Conservation (phyloP, 805 yeast species). For the Lipomyces kockii region DNA sequence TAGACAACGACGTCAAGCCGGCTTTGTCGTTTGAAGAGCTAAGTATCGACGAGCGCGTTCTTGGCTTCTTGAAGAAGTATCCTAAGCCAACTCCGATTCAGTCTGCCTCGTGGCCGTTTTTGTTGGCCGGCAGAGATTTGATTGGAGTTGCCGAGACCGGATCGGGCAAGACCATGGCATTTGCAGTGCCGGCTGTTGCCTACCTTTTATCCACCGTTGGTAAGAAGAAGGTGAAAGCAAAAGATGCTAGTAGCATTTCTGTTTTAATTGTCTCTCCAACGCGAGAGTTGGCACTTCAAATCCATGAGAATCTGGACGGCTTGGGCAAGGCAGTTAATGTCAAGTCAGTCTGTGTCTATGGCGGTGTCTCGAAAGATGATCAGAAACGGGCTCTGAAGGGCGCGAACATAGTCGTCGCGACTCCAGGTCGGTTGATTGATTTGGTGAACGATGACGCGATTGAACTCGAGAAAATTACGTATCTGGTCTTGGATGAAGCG, state of each 20-base stretch:
- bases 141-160: constrained; percentile 99
- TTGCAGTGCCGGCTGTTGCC: constrained; percentile 95
- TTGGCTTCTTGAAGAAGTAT: constrained; percentile 67
- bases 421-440: constrained; percentile 97
- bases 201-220: constrained; percentile 53
- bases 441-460: constrained; percentile 86
- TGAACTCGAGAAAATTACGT: constrained; percentile 66
- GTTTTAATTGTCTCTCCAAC: constrained; percentile 94
- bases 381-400: constrained; percentile 75
- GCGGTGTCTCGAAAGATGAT: constrained; percentile 96
- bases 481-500: constrained; percentile 93
- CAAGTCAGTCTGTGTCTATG: constrained; percentile 84
- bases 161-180: constrained; percentile 96
- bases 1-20: constrained; percentile 61
- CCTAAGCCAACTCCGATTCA: constrained; percentile 96
- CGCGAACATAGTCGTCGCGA: constrained; percentile 81
- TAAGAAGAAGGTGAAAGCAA: constrained; percentile 42
- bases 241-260: constrained; percentile 54
- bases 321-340: constrained; percentile 66
- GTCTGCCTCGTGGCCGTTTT: constrained; percentile 91
- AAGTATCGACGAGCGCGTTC: constrained; percentile 58
- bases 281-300: constrained; percentile 95
- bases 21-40: constrained; percentile 69
- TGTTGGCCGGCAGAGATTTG: constrained; percentile 78
- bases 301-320: constrained; percentile 72